Base-by-base conservation (phyloP, 352 stramenopile species). In the Phytophthora melonis region DNA sequence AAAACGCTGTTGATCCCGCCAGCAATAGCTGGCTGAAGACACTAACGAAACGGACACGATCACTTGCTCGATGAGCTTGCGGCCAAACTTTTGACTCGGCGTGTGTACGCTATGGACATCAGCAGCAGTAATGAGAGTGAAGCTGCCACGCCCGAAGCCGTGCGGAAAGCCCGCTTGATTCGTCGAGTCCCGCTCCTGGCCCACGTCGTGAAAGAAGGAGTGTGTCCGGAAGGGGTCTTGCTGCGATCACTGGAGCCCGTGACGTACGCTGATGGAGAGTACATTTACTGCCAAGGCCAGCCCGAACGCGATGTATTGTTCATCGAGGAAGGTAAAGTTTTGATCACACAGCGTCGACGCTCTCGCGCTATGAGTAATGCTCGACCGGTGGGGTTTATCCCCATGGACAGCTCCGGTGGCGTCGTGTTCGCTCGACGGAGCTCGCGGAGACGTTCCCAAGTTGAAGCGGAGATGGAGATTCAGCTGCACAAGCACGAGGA, bases 291-390 rank as follows among this genome's bases (percentile, higher is more conserved):
- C 14, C 84, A 95, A 66, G 88, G 86, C 14, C 77, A 93, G 10
- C 10, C 58, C 1, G 86, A 89, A 21, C 74, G 76, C n/a, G 84
- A 89, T 19, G 32, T 94, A 6, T 86, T 81, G 67, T 91, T 95
- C 63, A 87, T 95, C 49, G 86, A 94, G 43, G 79, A 89, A 63
- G 88, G 88, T 9, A 83, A 84, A 34, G 84, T 95, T 39, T 72
- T 88, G 43, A 86, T 94, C 66, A 92, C 86, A 18, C 87, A 92
- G 57, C 82, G 82, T 25, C 63, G 70, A 45, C 58, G 61, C 30
- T 77, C 63, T 63, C 73, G 68, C 16, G 73, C 63, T 27, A 68
- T 67, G 58, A 79, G 68, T 45, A 74, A 55, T 5, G 13, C 52
- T 23, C 62, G 68, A 14, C 53, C 69, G n/a, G 45, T 68, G 19